These are phyloP conservation scores for Citrus mangshanensis DNA, from an alignment of 345 rosid genomes.

Conservation along the genomic window DNA sequence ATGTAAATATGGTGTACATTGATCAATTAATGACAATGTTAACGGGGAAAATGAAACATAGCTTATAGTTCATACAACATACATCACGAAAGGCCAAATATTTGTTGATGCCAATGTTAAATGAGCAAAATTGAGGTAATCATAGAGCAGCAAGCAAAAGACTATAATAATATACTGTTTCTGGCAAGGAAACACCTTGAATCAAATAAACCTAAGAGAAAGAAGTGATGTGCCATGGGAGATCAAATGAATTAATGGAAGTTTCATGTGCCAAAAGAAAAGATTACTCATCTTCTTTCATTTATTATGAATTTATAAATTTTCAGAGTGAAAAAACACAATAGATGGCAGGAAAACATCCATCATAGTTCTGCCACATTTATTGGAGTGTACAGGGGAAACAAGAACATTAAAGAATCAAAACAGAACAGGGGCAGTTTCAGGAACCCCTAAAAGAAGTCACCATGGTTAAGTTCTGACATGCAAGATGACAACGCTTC, in stretches of 20 bases:
- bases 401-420: not conserved
- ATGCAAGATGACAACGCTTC: slow-evolving; percentile 53
- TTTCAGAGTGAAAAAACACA: not conserved
- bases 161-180: not conserved
- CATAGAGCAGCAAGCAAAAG: not conserved
- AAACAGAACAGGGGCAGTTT: not conserved
- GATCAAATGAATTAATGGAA: not conserved
- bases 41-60: too few species aligned
- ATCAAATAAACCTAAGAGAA: not conserved
- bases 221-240: not conserved
- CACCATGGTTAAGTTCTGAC: slow-evolving; percentile 47
- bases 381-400: not conserved
- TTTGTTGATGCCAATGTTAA: too few species aligned
- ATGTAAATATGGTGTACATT: too few species aligned
- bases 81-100: not conserved
- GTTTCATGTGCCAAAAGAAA: not conserved
- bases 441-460: not conserved
- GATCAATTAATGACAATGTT: too few species aligned
- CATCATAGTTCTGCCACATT: not conserved
- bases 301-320: not conserved
- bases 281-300: not conserved
- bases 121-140: not conserved
- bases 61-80: too few species aligned
- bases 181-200: not conserved
- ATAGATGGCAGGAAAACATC: not conserved